These are phyloP conservation scores for Aspergillus avenaceus DNA, from an alignment of 495 filamentous ascomycete species.

Conservation along the genomic window DNA sequence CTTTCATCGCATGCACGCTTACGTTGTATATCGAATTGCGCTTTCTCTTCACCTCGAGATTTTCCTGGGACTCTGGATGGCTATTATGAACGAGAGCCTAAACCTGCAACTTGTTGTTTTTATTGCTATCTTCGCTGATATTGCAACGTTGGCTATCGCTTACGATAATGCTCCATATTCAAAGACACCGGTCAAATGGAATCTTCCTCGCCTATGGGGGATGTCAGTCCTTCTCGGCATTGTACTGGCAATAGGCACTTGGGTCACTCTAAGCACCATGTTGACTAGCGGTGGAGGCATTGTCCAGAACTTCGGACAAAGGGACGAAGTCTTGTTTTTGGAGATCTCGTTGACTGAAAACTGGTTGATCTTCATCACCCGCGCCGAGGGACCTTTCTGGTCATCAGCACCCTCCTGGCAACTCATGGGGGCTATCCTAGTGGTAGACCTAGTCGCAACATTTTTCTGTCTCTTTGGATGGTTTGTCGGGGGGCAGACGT, in stretches of 20 bases:
- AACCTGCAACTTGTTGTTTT: conserved; percentile 87
- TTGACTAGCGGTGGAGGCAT: conserved; percentile 68
- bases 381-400: conserved; percentile 84
- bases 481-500: conserved; percentile 63
- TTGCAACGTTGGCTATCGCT: conserved; percentile 87
- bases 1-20: conserved; percentile 96
- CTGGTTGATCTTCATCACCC: conserved; percentile 95
- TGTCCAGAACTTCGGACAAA: conserved; percentile 78
- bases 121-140: conserved; percentile 91
- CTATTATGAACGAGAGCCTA: conserved; percentile 74
- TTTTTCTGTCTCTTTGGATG: conserved; percentile 80
- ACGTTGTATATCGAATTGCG: conserved; percentile 94
- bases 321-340: conserved; percentile 81
- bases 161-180: conserved; percentile 92
- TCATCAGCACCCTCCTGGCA: conserved; percentile 80
- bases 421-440: conserved; percentile 66
- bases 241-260: conserved; percentile 76
- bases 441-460: conserved; percentile 79
- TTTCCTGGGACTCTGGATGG: conserved; percentile 88
- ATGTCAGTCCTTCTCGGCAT: conserved; percentile 80
- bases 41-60: conserved; percentile 86
- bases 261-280: conserved; percentile 80
- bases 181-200: conserved; percentile 88
- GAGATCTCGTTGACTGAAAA: conserved; percentile 90
- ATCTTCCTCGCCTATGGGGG: conserved; percentile 87